Evolutionary conservation across 306 rosid genomes (phyloP).

Genomic region (Inga leiocalycina): DNA sequence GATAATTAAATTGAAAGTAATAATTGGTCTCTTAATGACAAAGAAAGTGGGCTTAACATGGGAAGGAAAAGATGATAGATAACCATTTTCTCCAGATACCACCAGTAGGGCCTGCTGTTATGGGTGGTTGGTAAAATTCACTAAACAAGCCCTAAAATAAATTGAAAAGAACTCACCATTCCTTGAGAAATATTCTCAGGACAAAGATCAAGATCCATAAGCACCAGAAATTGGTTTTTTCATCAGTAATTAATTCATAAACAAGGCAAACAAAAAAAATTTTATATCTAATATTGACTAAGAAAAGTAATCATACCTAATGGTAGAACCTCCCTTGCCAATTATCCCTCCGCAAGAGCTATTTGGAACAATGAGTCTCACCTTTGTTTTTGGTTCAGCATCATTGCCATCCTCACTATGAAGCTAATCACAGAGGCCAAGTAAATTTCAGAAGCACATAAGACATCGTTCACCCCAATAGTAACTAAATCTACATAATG

Average conservation of each 20-base stretch:
- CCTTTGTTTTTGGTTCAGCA: conserved; percentile 83
- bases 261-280: conserved; percentile 26
- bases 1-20: conserved; percentile 24
- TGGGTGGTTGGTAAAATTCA: background rate
- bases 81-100: conserved; percentile 3
- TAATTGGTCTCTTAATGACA: conserved; percentile 13
- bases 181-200: conserved; percentile 13
- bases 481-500: conserved; percentile 27
- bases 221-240: conserved; percentile 21
- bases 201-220: conserved; percentile 18
- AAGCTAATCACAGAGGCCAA: conserved; percentile 51
- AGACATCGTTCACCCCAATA: conserved; percentile 22
- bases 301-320: conserved; percentile 62
- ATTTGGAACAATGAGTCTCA: conserved; percentile 91
- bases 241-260: conserved; percentile 12
- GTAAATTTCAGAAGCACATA: conserved; percentile 33
- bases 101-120: background rate
- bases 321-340: conserved; percentile 98
- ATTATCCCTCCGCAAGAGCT: conserved; percentile 99
- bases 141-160: conserved; percentile 18
- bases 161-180: conserved; percentile 9
- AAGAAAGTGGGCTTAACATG: background rate
- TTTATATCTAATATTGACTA: conserved; percentile 6
- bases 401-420: conserved; percentile 83
- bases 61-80: background rate